Conservation (phyloP, 2,329 filamentous ascomycete species). For the Rutstroemia sp. region DNA sequence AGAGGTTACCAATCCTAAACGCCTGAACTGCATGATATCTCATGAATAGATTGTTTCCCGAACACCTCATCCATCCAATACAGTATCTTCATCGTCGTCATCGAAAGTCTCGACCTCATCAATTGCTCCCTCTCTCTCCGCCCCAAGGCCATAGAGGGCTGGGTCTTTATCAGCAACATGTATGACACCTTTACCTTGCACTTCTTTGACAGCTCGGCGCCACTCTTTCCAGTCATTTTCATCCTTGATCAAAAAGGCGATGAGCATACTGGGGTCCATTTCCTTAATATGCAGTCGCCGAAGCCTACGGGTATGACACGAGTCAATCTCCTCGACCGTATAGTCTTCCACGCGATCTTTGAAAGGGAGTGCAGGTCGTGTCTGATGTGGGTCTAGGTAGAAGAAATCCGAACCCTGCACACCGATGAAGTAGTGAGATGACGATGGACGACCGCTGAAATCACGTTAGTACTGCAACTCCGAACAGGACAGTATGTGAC, state of each 20-base stretch:
- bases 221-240: slow-evolving; percentile 80
- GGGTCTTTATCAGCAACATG: slow-evolving; percentile 71
- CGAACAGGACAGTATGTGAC: background rate
- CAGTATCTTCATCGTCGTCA: slow-evolving; percentile 43
- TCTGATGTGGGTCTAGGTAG: slow-evolving; percentile 91
- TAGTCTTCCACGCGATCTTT: slow-evolving; percentile 50
- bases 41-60: background rate
- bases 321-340: slow-evolving; percentile 64
- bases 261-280: slow-evolving; percentile 97
- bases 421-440: slow-evolving; percentile 65
- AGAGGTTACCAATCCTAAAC: background rate
- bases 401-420: slow-evolving; percentile 74
- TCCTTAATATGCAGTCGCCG: slow-evolving; percentile 78
- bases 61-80: slow-evolving; percentile 19
- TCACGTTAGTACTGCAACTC: slow-evolving; percentile 10
- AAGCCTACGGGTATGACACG: slow-evolving; percentile 81
- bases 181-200: slow-evolving; percentile 77
- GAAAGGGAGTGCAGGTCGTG: slow-evolving; percentile 66
- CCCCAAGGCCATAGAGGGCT: slow-evolving; percentile 40
- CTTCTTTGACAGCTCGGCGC: slow-evolving; percentile 67
- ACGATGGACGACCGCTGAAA: slow-evolving; percentile 77
- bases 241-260: slow-evolving; percentile 80
- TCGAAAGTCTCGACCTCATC: slow-evolving; percentile 89
- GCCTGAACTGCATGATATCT: background rate
- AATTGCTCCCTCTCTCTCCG: slow-evolving; percentile 64